Conservation (phyloP, 2,329 filamentous ascomycete species). For the Orbilia oligospora region DNA sequence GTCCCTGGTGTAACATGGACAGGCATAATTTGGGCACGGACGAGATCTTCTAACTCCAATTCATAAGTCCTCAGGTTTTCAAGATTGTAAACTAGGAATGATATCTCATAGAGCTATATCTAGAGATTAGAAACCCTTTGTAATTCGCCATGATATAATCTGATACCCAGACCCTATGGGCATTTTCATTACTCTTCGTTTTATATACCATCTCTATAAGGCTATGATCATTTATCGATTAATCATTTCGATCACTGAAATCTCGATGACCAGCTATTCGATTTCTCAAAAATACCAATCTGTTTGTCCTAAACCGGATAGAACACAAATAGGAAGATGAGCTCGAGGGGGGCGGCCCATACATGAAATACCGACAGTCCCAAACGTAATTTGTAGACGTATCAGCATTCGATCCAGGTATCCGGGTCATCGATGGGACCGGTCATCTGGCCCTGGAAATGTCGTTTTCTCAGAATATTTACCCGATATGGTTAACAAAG, state of each 20-base stretch:
- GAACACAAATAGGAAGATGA: neutral
- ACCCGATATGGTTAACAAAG: conserved; percentile 11
- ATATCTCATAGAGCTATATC: too few species aligned
- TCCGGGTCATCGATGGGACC: neutral
- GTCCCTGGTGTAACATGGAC: neutral
- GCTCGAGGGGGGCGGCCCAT: too few species aligned
- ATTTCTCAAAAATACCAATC: neutral
- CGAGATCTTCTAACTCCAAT: too few species aligned
- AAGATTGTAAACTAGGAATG: too few species aligned
- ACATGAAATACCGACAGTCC: neutral
- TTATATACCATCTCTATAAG: too few species aligned
- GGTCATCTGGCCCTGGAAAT: conserved; percentile 15
- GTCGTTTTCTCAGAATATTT: conserved; percentile 13
- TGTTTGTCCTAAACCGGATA: neutral
- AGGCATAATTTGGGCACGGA: too few species aligned
- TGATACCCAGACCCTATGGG: too few species aligned
- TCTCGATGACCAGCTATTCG: neutral
- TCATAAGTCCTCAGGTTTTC: too few species aligned
- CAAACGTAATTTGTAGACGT: neutral
- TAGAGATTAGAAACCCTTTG: too few species aligned
- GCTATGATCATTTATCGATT: neutral
- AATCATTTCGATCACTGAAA: neutral
- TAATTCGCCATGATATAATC: too few species aligned
- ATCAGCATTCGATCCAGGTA: conserved; percentile 6
- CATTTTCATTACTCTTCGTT: too few species aligned